phyloP scores from a whole-genome alignment of 345 rosid genomes.

The Rubroshorea leprosula region DNA sequence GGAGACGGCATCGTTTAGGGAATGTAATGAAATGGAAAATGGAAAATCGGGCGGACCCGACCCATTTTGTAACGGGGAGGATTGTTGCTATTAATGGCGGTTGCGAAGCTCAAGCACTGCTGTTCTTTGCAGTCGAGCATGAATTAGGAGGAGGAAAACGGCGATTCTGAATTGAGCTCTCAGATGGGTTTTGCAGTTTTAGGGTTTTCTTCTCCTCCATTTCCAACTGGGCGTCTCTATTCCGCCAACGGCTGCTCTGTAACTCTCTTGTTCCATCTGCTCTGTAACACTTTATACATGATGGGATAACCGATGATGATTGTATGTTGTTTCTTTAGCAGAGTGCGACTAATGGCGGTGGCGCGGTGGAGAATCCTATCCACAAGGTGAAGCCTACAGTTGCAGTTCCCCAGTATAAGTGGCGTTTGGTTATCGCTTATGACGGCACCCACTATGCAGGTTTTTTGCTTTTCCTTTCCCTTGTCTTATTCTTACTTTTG shows the following conservation, averaged over 20 bases:
- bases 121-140: too few species aligned
- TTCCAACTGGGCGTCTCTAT: slow-evolving; percentile 20
- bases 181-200: slow-evolving; percentile 33
- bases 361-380: slow-evolving; percentile 17
- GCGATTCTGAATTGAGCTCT: neutral
- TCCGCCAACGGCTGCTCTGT: slow-evolving; percentile 20
- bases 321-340: neutral
- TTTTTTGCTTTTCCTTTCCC: slow-evolving; percentile 14
- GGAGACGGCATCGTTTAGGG: too few species aligned
- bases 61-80: too few species aligned
- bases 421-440: slow-evolving; percentile 67
- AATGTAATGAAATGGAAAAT: too few species aligned
- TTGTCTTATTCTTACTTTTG: neutral
- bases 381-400: slow-evolving; percentile 23
- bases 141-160: too few species aligned
- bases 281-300: slow-evolving; percentile 5
- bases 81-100: too few species aligned
- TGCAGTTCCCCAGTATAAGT: slow-evolving; percentile 28
- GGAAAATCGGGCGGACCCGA: too few species aligned
- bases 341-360: slow-evolving; percentile 23
- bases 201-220: slow-evolving; percentile 31
- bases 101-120: too few species aligned
- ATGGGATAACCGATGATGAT: slow-evolving; percentile 1
- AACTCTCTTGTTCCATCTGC: slow-evolving; percentile 7
- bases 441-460: slow-evolving; percentile 87